These are phyloP conservation scores for Prillingera fragicola DNA, from an alignment of 1,284 basidiomycete species.

Conservation along the genomic window DNA sequence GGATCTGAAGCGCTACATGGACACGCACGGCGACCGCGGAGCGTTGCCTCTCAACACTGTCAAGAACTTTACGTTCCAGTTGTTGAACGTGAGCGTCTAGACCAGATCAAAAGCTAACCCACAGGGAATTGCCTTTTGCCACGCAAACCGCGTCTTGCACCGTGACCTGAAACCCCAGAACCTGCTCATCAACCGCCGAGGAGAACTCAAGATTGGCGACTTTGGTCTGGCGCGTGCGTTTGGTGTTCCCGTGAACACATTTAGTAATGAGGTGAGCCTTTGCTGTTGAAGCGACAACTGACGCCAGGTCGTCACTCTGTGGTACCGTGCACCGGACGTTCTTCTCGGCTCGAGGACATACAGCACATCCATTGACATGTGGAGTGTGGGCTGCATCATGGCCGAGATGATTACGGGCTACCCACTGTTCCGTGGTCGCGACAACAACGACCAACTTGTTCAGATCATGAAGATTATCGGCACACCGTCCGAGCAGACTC, in stretches of 20 bases:
- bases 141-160: constrained; percentile 92
- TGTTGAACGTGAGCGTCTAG: constrained; percentile 36
- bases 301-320: constrained; percentile 88
- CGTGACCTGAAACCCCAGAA: constrained; percentile 98
- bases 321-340: constrained; percentile 97
- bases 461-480: constrained; percentile 98
- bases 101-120: not conserved
- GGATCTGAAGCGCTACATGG: constrained; percentile 95
- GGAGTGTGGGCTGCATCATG: constrained; percentile 74
- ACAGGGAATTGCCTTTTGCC: constrained; percentile 85
- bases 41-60: constrained; percentile 65
- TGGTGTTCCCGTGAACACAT: constrained; percentile 94
- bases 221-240: constrained; percentile 96
- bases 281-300: not conserved
- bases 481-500: constrained; percentile 82
- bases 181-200: constrained; percentile 81
- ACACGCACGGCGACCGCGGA: constrained; percentile 68
- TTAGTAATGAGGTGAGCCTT: constrained; percentile 85
- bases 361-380: constrained; percentile 95
- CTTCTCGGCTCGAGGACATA: constrained; percentile 93
- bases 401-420: constrained; percentile 79
- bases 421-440: constrained; percentile 92
- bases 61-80: constrained; percentile 56
- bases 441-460: constrained; percentile 95
- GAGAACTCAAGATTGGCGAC: constrained; percentile 89